These are phyloP conservation scores for Angomonas deanei DNA, from an alignment of 208 protist genomes.

Conservation along the genomic window DNA sequence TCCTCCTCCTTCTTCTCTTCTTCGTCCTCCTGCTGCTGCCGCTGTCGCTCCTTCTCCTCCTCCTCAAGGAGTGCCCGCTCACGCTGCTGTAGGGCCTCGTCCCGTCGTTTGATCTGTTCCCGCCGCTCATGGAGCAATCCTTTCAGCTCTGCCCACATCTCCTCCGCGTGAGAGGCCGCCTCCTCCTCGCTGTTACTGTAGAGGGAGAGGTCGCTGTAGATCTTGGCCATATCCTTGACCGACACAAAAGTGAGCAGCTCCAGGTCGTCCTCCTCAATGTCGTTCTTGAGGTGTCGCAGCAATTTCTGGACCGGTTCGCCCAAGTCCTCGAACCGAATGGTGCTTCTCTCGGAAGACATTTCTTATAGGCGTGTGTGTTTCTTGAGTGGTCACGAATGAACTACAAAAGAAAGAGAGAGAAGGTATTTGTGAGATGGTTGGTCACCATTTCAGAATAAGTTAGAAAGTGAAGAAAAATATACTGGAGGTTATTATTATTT, in stretches of 20 bases:
- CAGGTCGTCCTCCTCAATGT: slow-evolving; percentile 70
- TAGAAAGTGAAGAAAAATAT: slow-evolving; percentile 3
- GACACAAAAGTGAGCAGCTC: slow-evolving; percentile 73
- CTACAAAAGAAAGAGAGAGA: slow-evolving; percentile 2
- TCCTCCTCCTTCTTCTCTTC: slow-evolving; percentile 25
- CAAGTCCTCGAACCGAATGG: slow-evolving; percentile 81
- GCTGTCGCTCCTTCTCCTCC: slow-evolving; percentile 36
- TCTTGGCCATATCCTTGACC: slow-evolving; percentile 84
- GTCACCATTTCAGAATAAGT: no score
- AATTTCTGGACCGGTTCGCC: slow-evolving; percentile 80
- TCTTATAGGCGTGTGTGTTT: no score
- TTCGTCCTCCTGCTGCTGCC: slow-evolving; percentile 29
- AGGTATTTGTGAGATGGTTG: no score
- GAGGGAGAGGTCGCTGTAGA: slow-evolving; percentile 64
- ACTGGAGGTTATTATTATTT: slow-evolving; percentile 2
- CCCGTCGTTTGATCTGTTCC: slow-evolving; percentile 30
- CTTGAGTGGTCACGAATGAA: no score
- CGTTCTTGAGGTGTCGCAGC: slow-evolving; percentile 53
- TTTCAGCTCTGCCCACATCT: slow-evolving; percentile 74
- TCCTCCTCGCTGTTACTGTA: slow-evolving; percentile 2
- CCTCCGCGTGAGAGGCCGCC: slow-evolving; percentile 45
- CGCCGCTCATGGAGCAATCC: slow-evolving; percentile 39
- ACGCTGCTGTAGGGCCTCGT: slow-evolving; percentile 34
- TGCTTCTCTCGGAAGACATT: slow-evolving; percentile 6
- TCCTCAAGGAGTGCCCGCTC: slow-evolving; percentile 28